Evolutionary conservation across 2,329 filamentous ascomycete genomes (phyloP).

Genomic region (Talaromyces rugulosus): DNA sequence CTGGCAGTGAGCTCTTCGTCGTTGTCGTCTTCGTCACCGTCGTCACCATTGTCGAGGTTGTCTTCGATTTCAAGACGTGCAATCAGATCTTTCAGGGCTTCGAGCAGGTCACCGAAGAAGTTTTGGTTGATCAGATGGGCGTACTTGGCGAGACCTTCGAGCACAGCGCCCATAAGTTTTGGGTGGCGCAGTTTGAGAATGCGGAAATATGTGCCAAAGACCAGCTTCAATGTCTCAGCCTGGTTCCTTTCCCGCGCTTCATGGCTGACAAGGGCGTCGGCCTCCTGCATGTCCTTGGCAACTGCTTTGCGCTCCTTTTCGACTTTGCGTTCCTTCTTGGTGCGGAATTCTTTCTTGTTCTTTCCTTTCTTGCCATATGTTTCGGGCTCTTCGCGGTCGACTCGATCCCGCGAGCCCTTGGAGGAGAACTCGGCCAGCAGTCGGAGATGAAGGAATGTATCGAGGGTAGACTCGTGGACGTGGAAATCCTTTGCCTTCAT

Average conservation of each 20-base stretch:
- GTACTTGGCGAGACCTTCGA: constrained; percentile 91
- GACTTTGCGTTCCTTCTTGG: constrained; percentile 79
- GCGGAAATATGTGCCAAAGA: constrained; percentile 92
- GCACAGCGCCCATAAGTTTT: constrained; percentile 90
- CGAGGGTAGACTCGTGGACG: constrained; percentile 79
- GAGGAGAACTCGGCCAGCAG: constrained; percentile 81
- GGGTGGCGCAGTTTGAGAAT: constrained; percentile 80
- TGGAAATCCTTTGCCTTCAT: constrained; percentile 83
- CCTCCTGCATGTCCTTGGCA: constrained; percentile 89
- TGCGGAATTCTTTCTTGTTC: constrained; percentile 77
- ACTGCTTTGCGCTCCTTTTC: constrained; percentile 81
- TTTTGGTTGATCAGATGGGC: constrained; percentile 97
- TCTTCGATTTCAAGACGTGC: constrained; percentile 58
- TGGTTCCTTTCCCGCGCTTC: constrained; percentile 94
- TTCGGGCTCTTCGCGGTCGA: constrained; percentile 59
- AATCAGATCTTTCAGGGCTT: constrained; percentile 90
- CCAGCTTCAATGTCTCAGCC: constrained; percentile 89
- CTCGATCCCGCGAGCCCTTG: constrained; percentile 73
- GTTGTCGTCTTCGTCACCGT: constrained; percentile 36
- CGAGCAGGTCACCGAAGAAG: constrained; percentile 94
- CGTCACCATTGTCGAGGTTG: constrained; percentile 44
- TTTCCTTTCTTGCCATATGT: constrained; percentile 58
- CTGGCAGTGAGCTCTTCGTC: constrained; percentile 51
- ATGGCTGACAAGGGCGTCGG: constrained; percentile 84
- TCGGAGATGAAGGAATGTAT: constrained; percentile 85